Base-by-base conservation (phyloP, 139 green algal species). In the Deuterostichococcus epilithicus region DNA sequence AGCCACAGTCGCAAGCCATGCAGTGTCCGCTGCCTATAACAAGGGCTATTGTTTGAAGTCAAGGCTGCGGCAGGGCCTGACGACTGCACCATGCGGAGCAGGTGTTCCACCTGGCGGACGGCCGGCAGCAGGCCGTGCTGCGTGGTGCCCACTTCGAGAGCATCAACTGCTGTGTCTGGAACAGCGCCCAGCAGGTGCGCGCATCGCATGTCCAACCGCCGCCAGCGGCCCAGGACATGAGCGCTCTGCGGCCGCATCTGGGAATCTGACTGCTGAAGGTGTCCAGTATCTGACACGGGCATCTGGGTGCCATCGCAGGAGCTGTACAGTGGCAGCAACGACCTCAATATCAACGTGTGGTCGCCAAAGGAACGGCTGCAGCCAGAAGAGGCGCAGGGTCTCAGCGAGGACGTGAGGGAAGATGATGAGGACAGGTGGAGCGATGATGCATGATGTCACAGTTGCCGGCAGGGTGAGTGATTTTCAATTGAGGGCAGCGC, bases 331-430 rank as follows among this genome's bases (percentile, higher is more conserved):
- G 93, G 87, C 1, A 73, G 68, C 10, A 86, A 85, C 26, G 92
- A 97, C 52, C 72, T 78, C 5, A 77, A 81, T 36, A 76, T 97
- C 0, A 65, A 92, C 15, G 86, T 88, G n/a, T 97, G 91, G 91
- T 75, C 65, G 39, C 83, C 90, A 8, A 5, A 30, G 52, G 18
- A 63, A 20, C 26, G 52, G 52, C 52, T 5, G 13, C 52, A 63
- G 52, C 52, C 52, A 23, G 18, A 63, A 28, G 52, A 63, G 52
- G 52, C 52, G 3, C 20, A 30, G 3, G 52, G 52, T 20, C 52
- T 63, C 10, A 63, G 52, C 28, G 52, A 63, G 52, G 18, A 28
- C 18, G 10, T 20, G 20, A 20, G 18, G 28, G 52, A 25, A 28
- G 52, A 3, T n/a, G 52, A 63, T 28, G 52, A 63, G 52, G 52